Evolutionary conservation across 208 protist genomes (phyloP), one percentile per base, ranked within the genome.

Genomic region (Wallacemonas sp.): DNA sequence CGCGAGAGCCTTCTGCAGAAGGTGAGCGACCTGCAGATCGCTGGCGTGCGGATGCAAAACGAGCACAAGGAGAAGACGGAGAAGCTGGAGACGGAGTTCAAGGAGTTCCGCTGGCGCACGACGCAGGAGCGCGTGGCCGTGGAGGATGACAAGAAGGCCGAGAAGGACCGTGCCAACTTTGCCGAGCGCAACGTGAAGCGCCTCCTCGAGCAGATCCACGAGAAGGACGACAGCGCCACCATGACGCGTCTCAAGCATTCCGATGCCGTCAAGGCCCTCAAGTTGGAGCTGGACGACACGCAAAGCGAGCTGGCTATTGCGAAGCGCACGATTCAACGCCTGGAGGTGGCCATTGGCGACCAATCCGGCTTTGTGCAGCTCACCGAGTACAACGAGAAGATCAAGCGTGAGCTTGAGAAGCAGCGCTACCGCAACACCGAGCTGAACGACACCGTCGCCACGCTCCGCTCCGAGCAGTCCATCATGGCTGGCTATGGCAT

Each of bases 271-370:
- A 75, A 75, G 52, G 38, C 67, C 2, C 62, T 92, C 45, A 85
- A 86, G 65, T 59, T 61, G 25, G 88, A 94, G 64, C 70, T 76
- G 5, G 64, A 73, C 12, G 83, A 91, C 26, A 64, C 88, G 28
- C 75, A 78, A 33, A 66, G 73, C 29, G 91, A 96, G 72, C 71
- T 94, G 33, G 71, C 61, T 25, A 82, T 86, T 20, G 87, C 86
- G 26, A 92, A 91, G 70, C 84, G 84, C 32, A 96, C 91, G 23
- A 93, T 96, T 61, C 80, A 92, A 57, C 77, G 86, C n/a, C 84
- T 93, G 38, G 91, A 96, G 64, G 76, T 70, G 26, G 75, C 81
- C 8, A 74, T 96, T 39, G 86, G 87, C 22, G 91, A 94, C 41
- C 74, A 82, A 61, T 69, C 75, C 12, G 79, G 83, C 54, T 92